These are phyloP conservation scores for Elymus sibiricus DNA, from an alignment of 176 grass and related monocot species.

Conservation along the genomic window DNA sequence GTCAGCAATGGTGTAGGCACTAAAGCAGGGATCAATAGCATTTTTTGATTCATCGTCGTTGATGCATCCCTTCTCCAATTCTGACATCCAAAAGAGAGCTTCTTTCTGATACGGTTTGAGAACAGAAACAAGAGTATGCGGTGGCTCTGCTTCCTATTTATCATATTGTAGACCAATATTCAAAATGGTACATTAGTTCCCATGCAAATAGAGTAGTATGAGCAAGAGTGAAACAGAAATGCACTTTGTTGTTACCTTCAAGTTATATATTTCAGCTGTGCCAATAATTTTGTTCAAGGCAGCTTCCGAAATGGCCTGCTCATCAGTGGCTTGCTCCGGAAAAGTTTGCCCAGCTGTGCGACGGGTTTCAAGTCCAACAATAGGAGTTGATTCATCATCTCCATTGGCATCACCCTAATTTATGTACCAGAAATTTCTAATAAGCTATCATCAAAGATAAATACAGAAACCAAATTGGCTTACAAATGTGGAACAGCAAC, in stretches of 20 bases:
- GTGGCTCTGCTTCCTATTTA: slow-evolving; percentile 75
- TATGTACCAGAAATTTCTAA: background rate
- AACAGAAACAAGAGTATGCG: slow-evolving; percentile 58
- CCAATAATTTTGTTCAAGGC: slow-evolving; percentile 92
- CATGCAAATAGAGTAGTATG: background rate
- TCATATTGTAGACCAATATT: background rate
- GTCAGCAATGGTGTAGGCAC: slow-evolving; percentile 68
- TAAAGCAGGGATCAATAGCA: slow-evolving; percentile 86
- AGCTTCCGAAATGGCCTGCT: slow-evolving; percentile 86
- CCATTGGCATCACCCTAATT: slow-evolving; percentile 53
- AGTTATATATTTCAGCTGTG: slow-evolving; percentile 53
- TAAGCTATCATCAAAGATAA: background rate
- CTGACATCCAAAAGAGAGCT: slow-evolving; percentile 92
- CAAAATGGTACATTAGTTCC: background rate
- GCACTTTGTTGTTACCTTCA: slow-evolving; percentile 49
- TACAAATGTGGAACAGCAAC: too few relatives aligned
- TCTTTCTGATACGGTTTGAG: slow-evolving; percentile 90
- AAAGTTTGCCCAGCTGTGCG: slow-evolving; percentile 45
- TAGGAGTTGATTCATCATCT: slow-evolving; percentile 28
- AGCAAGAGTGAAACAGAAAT: background rate
- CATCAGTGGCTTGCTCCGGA: slow-evolving; percentile 54
- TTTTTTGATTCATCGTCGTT: slow-evolving; percentile 40
- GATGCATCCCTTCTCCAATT: slow-evolving; percentile 67
- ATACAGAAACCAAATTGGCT: background rate
- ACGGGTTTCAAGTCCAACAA: slow-evolving; percentile 32